A percentile compares a stretch with the other conserved stretches of the same genome.
Conservation (phyloP, 73 alveolate genomes). For the Paramecium pentaurelia region DNA sequence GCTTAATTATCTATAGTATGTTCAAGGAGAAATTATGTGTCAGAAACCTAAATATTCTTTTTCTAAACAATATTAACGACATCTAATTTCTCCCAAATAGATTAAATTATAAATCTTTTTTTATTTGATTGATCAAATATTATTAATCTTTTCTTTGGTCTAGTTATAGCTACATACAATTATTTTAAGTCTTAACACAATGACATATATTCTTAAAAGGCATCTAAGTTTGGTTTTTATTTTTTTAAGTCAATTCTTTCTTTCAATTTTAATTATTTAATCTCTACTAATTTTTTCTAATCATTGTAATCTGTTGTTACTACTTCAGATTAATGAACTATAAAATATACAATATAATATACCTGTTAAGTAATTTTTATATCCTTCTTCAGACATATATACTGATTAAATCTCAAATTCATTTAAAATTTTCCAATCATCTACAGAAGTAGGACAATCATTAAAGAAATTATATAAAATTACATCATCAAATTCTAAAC, state of each 20-base stretch:
- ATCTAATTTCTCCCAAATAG: constrained; percentile 74
- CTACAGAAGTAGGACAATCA: constrained; percentile 28
- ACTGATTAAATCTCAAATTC: neutral
- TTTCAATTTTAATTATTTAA: neutral
- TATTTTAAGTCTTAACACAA: constrained; percentile 84
- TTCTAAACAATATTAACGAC: constrained; percentile 41
- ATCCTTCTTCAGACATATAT: neutral
- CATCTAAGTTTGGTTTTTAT: neutral
- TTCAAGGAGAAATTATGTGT: neutral
- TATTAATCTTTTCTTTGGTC: constrained; percentile 84
- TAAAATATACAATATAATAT: neutral
- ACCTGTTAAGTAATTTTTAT: neutral
- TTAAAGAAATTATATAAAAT: constrained; percentile 69
- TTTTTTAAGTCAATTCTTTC: neutral
- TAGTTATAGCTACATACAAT: constrained; percentile 84
- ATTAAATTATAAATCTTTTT: constrained; percentile 63
- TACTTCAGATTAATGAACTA: neutral
- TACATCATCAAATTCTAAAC: constrained; percentile 92
- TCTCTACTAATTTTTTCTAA: neutral
- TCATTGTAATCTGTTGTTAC: neutral
- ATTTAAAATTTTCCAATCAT: constrained; percentile 50
- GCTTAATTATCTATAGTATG: neutral
- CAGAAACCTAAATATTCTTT: neutral
- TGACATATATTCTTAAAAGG: neutral
- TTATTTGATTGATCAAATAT: constrained; percentile 76